Evolutionary conservation across 2,329 filamentous ascomycete genomes (phyloP).

Genomic region (Emergomyces pasteurianus): DNA sequence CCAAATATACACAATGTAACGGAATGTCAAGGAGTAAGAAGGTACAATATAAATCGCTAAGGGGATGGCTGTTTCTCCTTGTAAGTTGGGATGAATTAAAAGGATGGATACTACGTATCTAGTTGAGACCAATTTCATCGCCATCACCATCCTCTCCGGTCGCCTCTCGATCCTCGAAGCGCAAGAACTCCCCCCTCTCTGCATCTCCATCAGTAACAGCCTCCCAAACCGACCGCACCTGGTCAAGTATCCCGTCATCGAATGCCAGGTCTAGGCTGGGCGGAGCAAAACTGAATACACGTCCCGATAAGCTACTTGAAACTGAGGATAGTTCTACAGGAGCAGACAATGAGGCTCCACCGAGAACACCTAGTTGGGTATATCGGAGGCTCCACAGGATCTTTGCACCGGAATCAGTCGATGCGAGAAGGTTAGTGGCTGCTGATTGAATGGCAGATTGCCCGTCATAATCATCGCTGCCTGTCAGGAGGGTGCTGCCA

Average conservation of each 20-base stretch:
- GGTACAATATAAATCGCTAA: no score
- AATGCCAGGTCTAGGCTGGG: constrained; percentile 57
- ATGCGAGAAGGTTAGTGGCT: constrained; percentile 31
- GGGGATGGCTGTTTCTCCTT: no score
- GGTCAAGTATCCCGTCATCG: constrained; percentile 55
- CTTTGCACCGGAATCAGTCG: constrained; percentile 22
- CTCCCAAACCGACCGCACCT: constrained; percentile 61
- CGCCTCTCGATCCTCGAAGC: constrained; percentile 63
- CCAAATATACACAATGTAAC: no score
- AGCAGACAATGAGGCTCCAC: not conserved
- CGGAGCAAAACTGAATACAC: constrained; percentile 46
- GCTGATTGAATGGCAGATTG: constrained; percentile 30
- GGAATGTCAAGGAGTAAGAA: no score
- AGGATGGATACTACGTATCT: not conserved
- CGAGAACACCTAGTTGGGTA: constrained; percentile 31
- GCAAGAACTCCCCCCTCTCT: constrained; percentile 53
- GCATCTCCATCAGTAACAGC: constrained; percentile 44
- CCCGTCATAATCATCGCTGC: constrained; percentile 16
- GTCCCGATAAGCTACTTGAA: constrained; percentile 23
- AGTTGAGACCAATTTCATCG: not conserved
- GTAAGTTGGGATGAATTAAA: not conserved
- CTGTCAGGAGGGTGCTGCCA: constrained; percentile 34
- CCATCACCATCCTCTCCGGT: constrained; percentile 13
- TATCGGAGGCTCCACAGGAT: constrained; percentile 45
- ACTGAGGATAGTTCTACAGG: not conserved